Percentiles rank a stretch among this genome's conserved stretches.
phyloP scores from a whole-genome alignment of 2,329 filamentous ascomycete genomes.

The Aspergillus fischeri region DNA sequence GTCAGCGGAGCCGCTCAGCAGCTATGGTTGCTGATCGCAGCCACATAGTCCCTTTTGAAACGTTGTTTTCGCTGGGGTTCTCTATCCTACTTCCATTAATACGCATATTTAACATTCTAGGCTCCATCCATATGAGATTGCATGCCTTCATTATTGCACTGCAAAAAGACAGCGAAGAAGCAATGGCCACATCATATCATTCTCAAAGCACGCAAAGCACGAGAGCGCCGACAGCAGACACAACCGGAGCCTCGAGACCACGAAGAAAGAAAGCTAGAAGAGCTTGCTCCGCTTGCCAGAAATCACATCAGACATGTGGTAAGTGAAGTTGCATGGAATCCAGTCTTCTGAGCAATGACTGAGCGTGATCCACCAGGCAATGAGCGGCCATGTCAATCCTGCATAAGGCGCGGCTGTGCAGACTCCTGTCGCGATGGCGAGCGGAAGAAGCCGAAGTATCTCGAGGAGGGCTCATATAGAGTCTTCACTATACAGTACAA shows the following conservation, averaged over 20 bases:
- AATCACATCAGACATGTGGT: background rate
- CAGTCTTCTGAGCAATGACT: background rate
- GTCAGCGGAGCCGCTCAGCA: background rate
- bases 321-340: background rate
- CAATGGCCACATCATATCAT: background rate
- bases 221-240: background rate
- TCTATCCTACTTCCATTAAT: background rate
- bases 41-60: background rate
- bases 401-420: background rate
- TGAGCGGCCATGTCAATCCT: background rate
- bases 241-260: background rate
- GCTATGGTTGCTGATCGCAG: background rate
- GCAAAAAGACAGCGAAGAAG: background rate
- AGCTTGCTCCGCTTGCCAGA: background rate
- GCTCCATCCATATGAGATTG: background rate
- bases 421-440: background rate
- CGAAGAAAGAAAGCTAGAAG: background rate
- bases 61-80: background rate
- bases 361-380: background rate
- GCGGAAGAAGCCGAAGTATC: conserved; percentile 3
- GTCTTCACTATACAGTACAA: background rate
- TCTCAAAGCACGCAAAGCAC: background rate
- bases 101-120: background rate
- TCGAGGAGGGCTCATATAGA: background rate
- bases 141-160: background rate